Conservation (phyloP, 208 protist species). For the Leptomonas pyrrhocoris region DNA sequence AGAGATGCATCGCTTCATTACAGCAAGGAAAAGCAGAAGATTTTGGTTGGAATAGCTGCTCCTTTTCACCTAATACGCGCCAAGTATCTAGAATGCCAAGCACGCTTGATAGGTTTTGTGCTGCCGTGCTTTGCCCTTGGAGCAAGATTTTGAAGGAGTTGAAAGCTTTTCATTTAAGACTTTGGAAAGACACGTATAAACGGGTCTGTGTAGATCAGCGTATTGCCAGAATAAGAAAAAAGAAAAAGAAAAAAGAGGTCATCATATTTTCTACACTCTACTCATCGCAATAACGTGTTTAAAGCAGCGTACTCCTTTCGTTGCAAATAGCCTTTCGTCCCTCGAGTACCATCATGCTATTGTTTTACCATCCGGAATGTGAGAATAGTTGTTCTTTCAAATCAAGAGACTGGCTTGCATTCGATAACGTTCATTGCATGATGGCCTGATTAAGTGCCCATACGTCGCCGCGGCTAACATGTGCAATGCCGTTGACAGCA, state of each 20-base stretch:
- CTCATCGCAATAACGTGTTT: neutral
- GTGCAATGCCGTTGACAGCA: slow-evolving; percentile 43
- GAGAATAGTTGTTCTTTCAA: neutral
- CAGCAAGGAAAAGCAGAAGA: neutral
- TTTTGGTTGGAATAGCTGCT: neutral
- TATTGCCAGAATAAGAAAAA: too few relatives aligned
- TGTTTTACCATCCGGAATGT: neutral
- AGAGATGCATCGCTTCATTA: neutral
- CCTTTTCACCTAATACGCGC: neutral
- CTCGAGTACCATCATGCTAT: neutral
- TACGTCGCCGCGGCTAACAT: slow-evolving; percentile 41
- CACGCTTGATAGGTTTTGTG: neutral
- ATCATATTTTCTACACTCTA: too few relatives aligned
- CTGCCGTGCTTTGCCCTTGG: neutral
- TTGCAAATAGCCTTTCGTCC: neutral
- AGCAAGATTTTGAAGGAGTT: neutral
- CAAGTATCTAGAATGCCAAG: neutral
- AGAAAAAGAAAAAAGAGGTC: too few relatives aligned
- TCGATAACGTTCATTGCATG: slow-evolving; percentile 33
- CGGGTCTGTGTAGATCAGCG: neutral
- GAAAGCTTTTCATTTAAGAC: neutral
- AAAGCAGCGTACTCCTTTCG: neutral
- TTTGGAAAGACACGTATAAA: neutral
- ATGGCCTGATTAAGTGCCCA: slow-evolving; percentile 49
- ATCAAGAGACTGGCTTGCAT: neutral